Percentiles rank a stretch among this genome's conserved stretches.
phyloP scores from a whole-genome alignment of 2,329 filamentous ascomycete species.

The Paraphaeosphaeria sporulosa region DNA sequence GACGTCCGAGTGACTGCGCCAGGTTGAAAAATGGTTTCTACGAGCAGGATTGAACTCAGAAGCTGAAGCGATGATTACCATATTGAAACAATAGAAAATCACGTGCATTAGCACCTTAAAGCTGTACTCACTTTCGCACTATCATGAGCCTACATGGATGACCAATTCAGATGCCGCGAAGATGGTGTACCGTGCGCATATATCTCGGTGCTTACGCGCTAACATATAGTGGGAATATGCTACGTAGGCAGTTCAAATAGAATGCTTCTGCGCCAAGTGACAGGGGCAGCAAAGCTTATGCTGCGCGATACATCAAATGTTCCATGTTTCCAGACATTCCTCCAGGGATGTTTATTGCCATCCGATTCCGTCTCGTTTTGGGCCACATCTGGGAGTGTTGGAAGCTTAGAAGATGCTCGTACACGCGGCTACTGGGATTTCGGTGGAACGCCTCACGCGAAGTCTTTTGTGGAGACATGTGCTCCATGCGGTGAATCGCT shows the following conservation, averaged over 20 bases:
- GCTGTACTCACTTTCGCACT: not conserved
- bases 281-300: not conserved
- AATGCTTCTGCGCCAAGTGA: not conserved
- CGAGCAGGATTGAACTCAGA: too few relatives aligned
- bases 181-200: not conserved
- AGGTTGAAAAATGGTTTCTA: too few relatives aligned
- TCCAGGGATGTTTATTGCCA: not conserved
- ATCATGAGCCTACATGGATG: not conserved
- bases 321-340: not conserved
- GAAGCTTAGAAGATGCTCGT: constrained; percentile 1
- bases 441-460: not conserved
- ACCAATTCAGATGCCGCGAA: not conserved
- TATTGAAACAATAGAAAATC: too few relatives aligned
- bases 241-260: not conserved
- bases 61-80: too few relatives aligned
- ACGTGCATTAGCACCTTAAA: too few relatives aligned
- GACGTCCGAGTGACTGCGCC: too few relatives aligned
- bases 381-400: not conserved
- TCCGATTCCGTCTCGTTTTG: not conserved
- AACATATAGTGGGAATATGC: not conserved
- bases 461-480: not conserved
- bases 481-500: not conserved
- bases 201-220: not conserved
- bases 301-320: not conserved
- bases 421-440: not conserved